Percentiles rank a stretch among this genome's conserved stretches.
Evolutionary conservation across 192 early-diverging fungal species (phyloP).

Genomic region (Coemansia sp.): DNA sequence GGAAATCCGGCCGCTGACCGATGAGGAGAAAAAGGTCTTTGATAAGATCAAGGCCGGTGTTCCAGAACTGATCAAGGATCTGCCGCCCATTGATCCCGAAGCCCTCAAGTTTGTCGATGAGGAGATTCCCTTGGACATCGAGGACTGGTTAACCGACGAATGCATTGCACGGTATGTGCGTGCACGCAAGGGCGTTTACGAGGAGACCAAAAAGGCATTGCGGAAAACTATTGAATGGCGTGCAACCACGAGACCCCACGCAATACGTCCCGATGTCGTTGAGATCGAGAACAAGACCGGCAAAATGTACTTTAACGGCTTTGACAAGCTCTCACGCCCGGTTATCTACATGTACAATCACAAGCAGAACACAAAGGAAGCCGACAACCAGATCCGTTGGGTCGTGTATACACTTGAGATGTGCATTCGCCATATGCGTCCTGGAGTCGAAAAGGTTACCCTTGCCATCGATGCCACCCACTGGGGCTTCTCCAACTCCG

Average conservation of each 20-base stretch:
- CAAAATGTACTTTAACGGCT: slow-evolving; percentile 84
- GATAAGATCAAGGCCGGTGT: slow-evolving; percentile 42
- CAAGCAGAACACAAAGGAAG: slow-evolving; percentile 77
- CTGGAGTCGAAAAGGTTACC: slow-evolving; percentile 72
- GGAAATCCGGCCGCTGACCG: slow-evolving; percentile 38
- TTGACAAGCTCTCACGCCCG: slow-evolving; percentile 74
- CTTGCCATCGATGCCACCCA: slow-evolving; percentile 84
- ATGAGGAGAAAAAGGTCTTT: slow-evolving; percentile 37
- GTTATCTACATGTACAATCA: slow-evolving; percentile 76
- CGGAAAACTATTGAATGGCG: slow-evolving; percentile 81
- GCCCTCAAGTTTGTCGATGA: slow-evolving; percentile 31
- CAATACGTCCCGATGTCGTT: slow-evolving; percentile 71
- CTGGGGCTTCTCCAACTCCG: slow-evolving; percentile 64
- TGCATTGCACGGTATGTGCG: slow-evolving; percentile 72
- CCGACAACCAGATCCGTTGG: slow-evolving; percentile 72
- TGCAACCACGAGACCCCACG: slow-evolving; percentile 65
- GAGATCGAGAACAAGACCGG: slow-evolving; percentile 77
- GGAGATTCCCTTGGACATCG: slow-evolving; percentile 44
- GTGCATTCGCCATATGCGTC: slow-evolving; percentile 68
- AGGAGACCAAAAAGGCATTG: slow-evolving; percentile 65
- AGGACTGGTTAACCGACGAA: slow-evolving; percentile 55
- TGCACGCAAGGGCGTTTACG: slow-evolving; percentile 70
- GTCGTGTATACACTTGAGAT: slow-evolving; percentile 82
- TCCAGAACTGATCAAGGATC: slow-evolving; percentile 45
- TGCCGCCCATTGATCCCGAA: slow-evolving; percentile 36